phyloP scores from a whole-genome alignment of 305 asterid species.

The Lippia alba region DNA sequence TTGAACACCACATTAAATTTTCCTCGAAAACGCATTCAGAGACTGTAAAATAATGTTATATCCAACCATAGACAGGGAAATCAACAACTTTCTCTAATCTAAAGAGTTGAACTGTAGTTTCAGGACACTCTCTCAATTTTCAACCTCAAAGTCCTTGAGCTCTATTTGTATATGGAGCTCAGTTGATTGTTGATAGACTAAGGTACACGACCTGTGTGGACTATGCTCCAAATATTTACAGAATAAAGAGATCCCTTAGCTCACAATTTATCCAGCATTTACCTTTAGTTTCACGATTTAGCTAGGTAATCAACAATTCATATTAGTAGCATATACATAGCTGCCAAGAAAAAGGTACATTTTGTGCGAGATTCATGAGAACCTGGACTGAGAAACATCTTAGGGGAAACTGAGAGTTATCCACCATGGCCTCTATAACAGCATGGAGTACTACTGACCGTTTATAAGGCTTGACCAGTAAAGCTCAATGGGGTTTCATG shows the following conservation, averaged over 20 bases:
- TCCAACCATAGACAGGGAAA: slow-evolving; percentile 6
- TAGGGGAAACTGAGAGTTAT: neutral
- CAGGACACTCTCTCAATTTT: slow-evolving; percentile 12
- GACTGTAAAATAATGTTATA: slow-evolving; percentile 22
- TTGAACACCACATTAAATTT: slow-evolving; percentile 18
- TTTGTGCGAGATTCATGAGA: slow-evolving; percentile 6
- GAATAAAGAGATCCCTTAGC: neutral
- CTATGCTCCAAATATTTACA: neutral
- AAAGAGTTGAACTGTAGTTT: slow-evolving; percentile 5
- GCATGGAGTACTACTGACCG: neutral
- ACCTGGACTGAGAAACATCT: neutral
- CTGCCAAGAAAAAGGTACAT: neutral
- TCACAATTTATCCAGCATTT: slow-evolving; percentile 10
- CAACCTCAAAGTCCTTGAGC: slow-evolving; percentile 23
- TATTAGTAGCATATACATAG: slow-evolving; percentile 7
- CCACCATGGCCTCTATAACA: neutral
- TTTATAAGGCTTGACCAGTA: neutral
- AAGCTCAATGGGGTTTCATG: too few relatives aligned
- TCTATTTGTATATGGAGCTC: neutral
- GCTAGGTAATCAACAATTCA: slow-evolving; percentile 1
- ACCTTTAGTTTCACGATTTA: slow-evolving; percentile 13
- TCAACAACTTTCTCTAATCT: slow-evolving; percentile 9
- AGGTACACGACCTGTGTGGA: slow-evolving; percentile 11
- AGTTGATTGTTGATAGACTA: slow-evolving; percentile 14
- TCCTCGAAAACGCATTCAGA: neutral